Percentiles rank a stretch among this genome's conserved stretches.
Conservation (phyloP, 371 early-diverging fungal genomes). For the Apophysomyces variabilis region DNA sequence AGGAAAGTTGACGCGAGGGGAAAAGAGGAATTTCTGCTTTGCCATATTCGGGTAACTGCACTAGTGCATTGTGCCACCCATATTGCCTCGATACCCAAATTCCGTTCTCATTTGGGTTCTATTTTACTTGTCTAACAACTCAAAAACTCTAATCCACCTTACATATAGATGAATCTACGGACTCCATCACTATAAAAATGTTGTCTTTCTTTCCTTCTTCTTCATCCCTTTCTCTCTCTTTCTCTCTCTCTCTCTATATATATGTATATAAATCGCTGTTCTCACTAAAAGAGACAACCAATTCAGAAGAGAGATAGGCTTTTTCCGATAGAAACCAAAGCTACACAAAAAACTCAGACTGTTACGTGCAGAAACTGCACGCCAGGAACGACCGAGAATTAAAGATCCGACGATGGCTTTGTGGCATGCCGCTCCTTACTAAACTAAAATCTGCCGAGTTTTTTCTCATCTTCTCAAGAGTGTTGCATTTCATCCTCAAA, state of each 20-base stretch:
- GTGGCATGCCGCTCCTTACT: not conserved
- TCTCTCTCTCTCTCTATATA: too few relatives aligned
- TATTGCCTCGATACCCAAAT: not conserved
- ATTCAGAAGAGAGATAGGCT: too few relatives aligned
- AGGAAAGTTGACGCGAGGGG: slow-evolving; percentile 9
- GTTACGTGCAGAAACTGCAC: not conserved
- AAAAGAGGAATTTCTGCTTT: slow-evolving; percentile 6
- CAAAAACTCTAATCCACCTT: too few relatives aligned
- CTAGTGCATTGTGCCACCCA: slow-evolving; percentile 1
- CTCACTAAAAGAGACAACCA: too few relatives aligned
- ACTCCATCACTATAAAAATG: not conserved
- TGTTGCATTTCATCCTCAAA: too few relatives aligned
- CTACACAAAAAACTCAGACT: not conserved
- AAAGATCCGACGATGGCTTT: not conserved
- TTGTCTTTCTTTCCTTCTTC: not conserved
- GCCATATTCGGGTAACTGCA: not conserved
- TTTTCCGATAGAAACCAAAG: too few relatives aligned
- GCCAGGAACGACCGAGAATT: not conserved
- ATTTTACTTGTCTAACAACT: not conserved
- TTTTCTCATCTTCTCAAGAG: too few relatives aligned
- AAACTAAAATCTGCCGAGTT: too few relatives aligned
- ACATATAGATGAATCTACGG: too few relatives aligned
- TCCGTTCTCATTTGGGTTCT: not conserved
- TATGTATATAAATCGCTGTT: not conserved
- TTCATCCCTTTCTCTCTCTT: not conserved